Evolutionary conservation across 1,284 basidiomycete species (phyloP), one percentile per base, ranked within the genome.

Genomic region (Moesziomyces sp.): DNA sequence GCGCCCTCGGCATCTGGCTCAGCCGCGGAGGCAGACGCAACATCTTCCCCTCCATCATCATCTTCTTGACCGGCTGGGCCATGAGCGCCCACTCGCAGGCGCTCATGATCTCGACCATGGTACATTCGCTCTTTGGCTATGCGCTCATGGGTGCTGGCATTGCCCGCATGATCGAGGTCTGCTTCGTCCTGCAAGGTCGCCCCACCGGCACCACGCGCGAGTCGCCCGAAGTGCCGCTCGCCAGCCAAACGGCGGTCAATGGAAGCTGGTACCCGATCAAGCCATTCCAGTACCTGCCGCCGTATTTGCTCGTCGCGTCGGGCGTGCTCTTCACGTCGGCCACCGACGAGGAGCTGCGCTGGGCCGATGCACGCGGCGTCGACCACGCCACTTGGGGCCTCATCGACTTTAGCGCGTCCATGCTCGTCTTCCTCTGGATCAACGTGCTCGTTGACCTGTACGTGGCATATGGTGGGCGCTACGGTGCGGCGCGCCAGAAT

Each of bases 41-140:
- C 47, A 89, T 96, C 23, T 87, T 96, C 3, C 94, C 95, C 2
- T 89, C 89, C 18, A 68, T 94, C 35, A 93, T 97, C 92, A 93
- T 78, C 59, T 54, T 63, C 18, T 19, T 77, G n/a, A 80, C 80
- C 13, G 95, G 95, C 3, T 97, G 93, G 91, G 94, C 92, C 0
- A 96, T 97, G 93, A 92, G 92, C 4, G 90, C 92, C 44, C 95
- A 97, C 76, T 89, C 89, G 2, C 95, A 97, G 86, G 89, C 89
- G 10, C 86, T 94, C 54, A 78, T 70, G 74, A 53, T 77, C 52
- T 70, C 46, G 3, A 81, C 81, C 11, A 76, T 92, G 90, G 91
- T 96, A 3, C 94, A 97, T 79, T 87, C 88, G 1, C 87, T 91
- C 57, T 96, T 97, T 76, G 94, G 94, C 14, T 88, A 91, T 77